Percentiles rank a stretch among this genome's conserved stretches.
These are phyloP conservation scores for Calophaca sinica DNA, from an alignment of 306 rosid species.

Conservation along the genomic window DNA sequence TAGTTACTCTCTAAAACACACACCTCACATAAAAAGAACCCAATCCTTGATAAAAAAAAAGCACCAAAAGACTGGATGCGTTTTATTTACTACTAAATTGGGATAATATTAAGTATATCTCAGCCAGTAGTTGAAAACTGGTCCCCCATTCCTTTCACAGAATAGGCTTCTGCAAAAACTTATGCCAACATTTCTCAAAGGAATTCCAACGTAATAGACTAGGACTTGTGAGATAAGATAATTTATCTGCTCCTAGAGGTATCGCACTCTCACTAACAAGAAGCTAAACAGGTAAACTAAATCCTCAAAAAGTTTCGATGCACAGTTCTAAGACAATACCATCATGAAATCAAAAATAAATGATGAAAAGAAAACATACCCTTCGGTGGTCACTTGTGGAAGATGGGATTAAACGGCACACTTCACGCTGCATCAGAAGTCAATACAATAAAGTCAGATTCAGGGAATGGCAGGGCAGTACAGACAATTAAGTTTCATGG, in stretches of 20 bases:
- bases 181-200: slow-evolving; percentile 13
- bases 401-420: slow-evolving; percentile 83
- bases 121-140: slow-evolving; percentile 17
- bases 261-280: not conserved
- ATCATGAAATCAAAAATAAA: slow-evolving; percentile 34
- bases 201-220: not conserved
- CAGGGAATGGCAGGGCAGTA: slow-evolving; percentile 26
- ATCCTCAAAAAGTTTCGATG: not conserved
- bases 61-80: not conserved
- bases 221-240: slow-evolving; percentile 32
- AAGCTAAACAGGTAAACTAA: slow-evolving; percentile 11
- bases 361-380: slow-evolving; percentile 57
- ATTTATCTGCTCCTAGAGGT: slow-evolving; percentile 20
- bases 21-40: not conserved
- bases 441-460: slow-evolving; percentile 39
- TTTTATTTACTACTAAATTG: not conserved
- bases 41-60: not conserved
- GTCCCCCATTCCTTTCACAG: slow-evolving; percentile 17
- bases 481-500: not conserved
- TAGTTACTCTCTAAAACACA: not conserved
- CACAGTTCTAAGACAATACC: slow-evolving; percentile 1
- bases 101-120: slow-evolving; percentile 22
- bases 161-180: slow-evolving; percentile 3
- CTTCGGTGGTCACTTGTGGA: slow-evolving; percentile 73
- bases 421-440: slow-evolving; percentile 78